Evolutionary conservation across 2,329 filamentous ascomycete genomes (phyloP), one percentile per base, ranked within the genome.

Genomic region (Pseudopyricularia javanii): DNA sequence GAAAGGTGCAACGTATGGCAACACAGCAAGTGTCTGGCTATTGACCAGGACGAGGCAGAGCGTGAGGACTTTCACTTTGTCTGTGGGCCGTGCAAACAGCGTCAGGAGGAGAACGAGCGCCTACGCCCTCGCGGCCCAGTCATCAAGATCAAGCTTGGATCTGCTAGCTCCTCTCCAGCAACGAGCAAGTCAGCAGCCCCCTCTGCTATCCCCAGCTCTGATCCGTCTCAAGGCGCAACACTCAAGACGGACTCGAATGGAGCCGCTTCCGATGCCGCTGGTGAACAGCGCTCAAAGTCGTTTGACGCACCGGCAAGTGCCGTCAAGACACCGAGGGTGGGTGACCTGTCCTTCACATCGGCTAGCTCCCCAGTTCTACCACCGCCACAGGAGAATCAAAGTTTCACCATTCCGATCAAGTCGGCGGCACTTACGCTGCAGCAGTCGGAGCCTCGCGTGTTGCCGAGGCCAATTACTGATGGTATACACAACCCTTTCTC

Each of bases 1-100:
- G 93, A 98, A 64, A 83, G 77, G 59, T 98, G 93, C 73, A 94
- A 85, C 63, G 85, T 95, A 49, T 98, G 93, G 93, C 91, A 97
- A 65, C 93, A 98, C 64, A 95, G 90, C 73, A 88, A 86, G 61
- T 98, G 93, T 63, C 79, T 95, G 55, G 85, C 84, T 40, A 86
- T 97, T 57, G 78, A 79, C 47, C 80, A 94, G 60, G 72, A 78
- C 55, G 86, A 91, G 56, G 91, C 90, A 1, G 91, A 95, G 58
- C 76, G 83, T 48, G 82, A 88, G 1, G 87, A 94, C 58, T 97
- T 97, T 62, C 83, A 88, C 56, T 95, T 95, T 62, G 68, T 95
- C 58, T 97, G 91, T 70, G 72, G 72, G 33, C 82, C 85, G 49
- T 98, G 93, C 71, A 82, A 80, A 59, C 81, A 77, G 15, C 83